Evolutionary conservation across 768 basidiomycete species (phyloP), one percentile per base, ranked within the genome.

Genomic region (Mycena albidolilacea): DNA sequence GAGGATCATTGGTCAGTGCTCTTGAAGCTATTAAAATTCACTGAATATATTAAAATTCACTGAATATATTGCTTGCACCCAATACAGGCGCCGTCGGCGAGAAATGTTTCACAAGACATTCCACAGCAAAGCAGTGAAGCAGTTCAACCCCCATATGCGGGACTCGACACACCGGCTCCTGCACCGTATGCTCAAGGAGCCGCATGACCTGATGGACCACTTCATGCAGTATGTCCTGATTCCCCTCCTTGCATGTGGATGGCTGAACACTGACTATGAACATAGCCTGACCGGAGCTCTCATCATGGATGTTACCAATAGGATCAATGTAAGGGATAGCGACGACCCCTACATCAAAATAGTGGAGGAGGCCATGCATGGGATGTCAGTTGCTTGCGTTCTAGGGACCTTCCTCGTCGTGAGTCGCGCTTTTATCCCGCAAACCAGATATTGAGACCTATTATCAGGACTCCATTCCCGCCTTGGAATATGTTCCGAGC

Each of bases 391-490:
- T 37, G 80, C 79, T 0, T 73, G 74, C 15, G 71, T 78, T 14
- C 80, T 81, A 0, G 83, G 82, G 4, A 76, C 75, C n/a, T 83
- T 80, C 44, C 72, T 83, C 15, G 81, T 83, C 5, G 74, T 75
- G 77, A 79, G 66, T 79, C n/a, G 2, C 43, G 3, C 21, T 35
- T 35, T 3, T 8, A 19, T 21, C 37, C 7, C 44, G 8, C 30
- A 5, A 62, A 4, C 8, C 7, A 30, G 5, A 30, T 30, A 35
- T 11, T 5, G 6, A 48, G 1, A 23, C 10, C 11, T 14, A 19
- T 5, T 57, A 38, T 5, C 52, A 70, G 59, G 67, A 68, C 60
- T 41, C n/a, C 43, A 58, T 64, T 19, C 71, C 67, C 0, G 48
- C 41, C 76, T 74, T 82, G 41, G 75, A 75, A 39, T 74, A 82